Evolutionary conservation across 83 land plant genomes (phyloP).

Genomic region (Picea abies): DNA sequence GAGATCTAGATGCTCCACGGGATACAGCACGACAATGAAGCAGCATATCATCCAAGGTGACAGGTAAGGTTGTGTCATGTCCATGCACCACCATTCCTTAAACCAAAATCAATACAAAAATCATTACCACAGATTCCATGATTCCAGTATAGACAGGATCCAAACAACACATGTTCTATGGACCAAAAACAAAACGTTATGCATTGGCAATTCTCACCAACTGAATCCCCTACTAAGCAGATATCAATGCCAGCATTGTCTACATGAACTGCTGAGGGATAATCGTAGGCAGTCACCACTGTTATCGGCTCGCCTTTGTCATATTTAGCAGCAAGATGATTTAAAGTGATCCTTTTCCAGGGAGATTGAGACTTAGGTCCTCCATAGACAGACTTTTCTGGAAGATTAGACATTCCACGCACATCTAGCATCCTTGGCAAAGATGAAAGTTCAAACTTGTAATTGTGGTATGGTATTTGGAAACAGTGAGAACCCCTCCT

Average conservation of each 20-base stretch:
- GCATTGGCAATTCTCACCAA: constrained; percentile 27
- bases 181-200: not conserved
- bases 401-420: constrained; percentile 72
- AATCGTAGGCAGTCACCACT: constrained; percentile 95
- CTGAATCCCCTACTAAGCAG: constrained; percentile 93
- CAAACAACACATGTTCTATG: not conserved
- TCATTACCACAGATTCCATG: not conserved
- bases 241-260: constrained; percentile 91
- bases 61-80: constrained; percentile 94
- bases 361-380: constrained; percentile 80
- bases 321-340: constrained; percentile 65
- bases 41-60: constrained; percentile 92
- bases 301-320: constrained; percentile 68
- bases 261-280: constrained; percentile 93
- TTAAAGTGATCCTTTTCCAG: constrained; percentile 66
- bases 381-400: constrained; percentile 86
- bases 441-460: no score
- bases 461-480: no score
- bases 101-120: not conserved
- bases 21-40: constrained; percentile 95
- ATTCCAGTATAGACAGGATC: not conserved
- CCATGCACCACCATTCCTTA: constrained; percentile 94
- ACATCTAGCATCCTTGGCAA: no score
- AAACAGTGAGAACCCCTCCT: no score
- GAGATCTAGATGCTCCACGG: constrained; percentile 80